These are phyloP conservation scores for Candida quercuum DNA, from an alignment of 805 yeast genomes.

Conservation along the genomic window DNA sequence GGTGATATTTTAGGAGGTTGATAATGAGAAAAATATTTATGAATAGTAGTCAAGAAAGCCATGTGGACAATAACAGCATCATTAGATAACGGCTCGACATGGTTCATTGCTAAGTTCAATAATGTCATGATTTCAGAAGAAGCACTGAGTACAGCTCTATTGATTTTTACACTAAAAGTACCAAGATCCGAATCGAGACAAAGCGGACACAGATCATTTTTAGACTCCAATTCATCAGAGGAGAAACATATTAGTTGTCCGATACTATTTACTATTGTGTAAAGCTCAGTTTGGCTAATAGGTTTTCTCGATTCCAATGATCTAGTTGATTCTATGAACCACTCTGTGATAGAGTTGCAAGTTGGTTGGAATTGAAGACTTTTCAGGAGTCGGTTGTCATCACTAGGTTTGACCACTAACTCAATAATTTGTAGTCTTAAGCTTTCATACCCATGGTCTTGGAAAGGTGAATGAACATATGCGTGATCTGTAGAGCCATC, in stretches of 20 bases:
- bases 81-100: conserved; percentile 11
- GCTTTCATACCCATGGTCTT: background rate
- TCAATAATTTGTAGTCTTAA: background rate
- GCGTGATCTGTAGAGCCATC: background rate
- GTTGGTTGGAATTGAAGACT: background rate
- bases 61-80: conserved; percentile 31
- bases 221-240: background rate
- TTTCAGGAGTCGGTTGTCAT: background rate
- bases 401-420: too few relatives aligned
- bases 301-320: background rate
- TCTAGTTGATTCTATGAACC: background rate
- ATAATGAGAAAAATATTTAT: conserved; percentile 46
- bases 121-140: too few relatives aligned
- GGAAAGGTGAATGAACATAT: background rate
- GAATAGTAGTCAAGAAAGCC: conserved; percentile 39
- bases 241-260: background rate
- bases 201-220: background rate
- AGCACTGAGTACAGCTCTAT: too few relatives aligned
- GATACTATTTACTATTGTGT: background rate
- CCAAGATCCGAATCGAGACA: background rate
- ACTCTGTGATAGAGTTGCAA: background rate
- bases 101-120: too few relatives aligned
- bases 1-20: conserved; percentile 38
- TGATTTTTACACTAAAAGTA: background rate
- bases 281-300: background rate